Evolutionary conservation across 768 basidiomycete species (phyloP).

Genomic region (Lanmaoa pseudosensibilis): DNA sequence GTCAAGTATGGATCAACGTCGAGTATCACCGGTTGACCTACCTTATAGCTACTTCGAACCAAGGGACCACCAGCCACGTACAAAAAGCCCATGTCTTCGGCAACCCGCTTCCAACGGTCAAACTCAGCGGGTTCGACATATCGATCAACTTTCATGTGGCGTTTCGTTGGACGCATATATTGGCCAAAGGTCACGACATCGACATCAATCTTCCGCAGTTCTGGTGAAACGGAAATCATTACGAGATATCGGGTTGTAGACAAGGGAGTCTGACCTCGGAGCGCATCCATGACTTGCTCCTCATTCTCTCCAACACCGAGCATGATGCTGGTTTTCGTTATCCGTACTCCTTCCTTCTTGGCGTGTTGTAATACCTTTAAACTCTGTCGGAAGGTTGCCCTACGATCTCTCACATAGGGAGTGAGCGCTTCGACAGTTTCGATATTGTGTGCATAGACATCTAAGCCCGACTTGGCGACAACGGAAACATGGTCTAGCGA

Average conservation of each 20-base stretch:
- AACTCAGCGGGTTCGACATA: slow-evolving; percentile 96
- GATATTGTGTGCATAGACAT: slow-evolving; percentile 97
- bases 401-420: slow-evolving; percentile 91
- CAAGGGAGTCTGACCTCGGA: slow-evolving; percentile 60
- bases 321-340: slow-evolving; percentile 99
- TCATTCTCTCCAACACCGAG: slow-evolving; percentile 91
- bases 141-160: slow-evolving; percentile 98
- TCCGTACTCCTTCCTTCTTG: slow-evolving; percentile 76
- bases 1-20: slow-evolving; percentile 2
- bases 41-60: slow-evolving; percentile 97
- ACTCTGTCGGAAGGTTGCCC: slow-evolving; percentile 88
- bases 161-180: slow-evolving; percentile 99
- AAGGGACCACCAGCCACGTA: slow-evolving; percentile 97
- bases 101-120: slow-evolving; percentile 83
- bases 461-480: slow-evolving; percentile 91
- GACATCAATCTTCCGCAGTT: slow-evolving; percentile 82
- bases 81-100: slow-evolving; percentile 92
- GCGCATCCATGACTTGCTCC: slow-evolving; percentile 77
- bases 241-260: neutral
- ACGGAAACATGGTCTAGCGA: slow-evolving; percentile 68
- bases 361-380: slow-evolving; percentile 78
- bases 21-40: slow-evolving; percentile 33
- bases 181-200: slow-evolving; percentile 99
- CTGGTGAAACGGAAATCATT: slow-evolving; percentile 41
- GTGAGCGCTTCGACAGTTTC: slow-evolving; percentile 96